Evolutionary conservation across 164 flowering plant genomes (phyloP), one percentile per base, ranked within the genome.

Genomic region (Chloranthus sessilifolius): DNA sequence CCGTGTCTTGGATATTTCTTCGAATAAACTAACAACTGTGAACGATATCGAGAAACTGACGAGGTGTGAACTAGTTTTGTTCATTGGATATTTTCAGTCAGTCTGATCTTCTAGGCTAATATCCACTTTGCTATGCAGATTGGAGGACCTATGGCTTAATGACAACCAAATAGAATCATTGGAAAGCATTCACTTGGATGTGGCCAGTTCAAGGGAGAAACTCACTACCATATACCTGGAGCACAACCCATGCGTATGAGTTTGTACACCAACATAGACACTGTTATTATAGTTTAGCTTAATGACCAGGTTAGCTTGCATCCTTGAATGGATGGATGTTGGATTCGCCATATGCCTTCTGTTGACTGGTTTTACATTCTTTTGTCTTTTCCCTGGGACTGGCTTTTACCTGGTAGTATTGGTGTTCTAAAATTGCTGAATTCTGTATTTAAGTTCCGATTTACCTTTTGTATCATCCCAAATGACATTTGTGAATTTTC

Each of bases 61-160:
- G 17, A 56, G 51, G 99, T 89, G 74, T 22, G 54, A 29, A 19
- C 24, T 28, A 22, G 2, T 6, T 12, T 30, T 23, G 16, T 50
- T 22, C 14, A 33, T 7, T 19, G 27, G 10, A 9, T 52, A 34
- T 11, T 38, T 9, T 33, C 28, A 15, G 41, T 24, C 9, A 43
- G 4, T 30, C 26, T 44, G 56, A 19, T 21, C 11, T 47, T 53
- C 21, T 20, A 36, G 10, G 10, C 40, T 36, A 36, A 40, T 30
- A 7, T 11, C 40, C 28, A 27, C 5, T 47, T 34, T 28, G 45
- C 3, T 42, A 31, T 75, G 58, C 82, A 94, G 97, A 58, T 74
- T 94, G 71, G 97, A 86, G 71, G 97, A 94, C 65, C 61, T 94
- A 21, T 94, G 99, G 99, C 86, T 94, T 41, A 94, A 94, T 69